These are phyloP conservation scores for Coemansia sp. DNA, from an alignment of 192 early-diverging fungal genomes.

Conservation along the genomic window DNA sequence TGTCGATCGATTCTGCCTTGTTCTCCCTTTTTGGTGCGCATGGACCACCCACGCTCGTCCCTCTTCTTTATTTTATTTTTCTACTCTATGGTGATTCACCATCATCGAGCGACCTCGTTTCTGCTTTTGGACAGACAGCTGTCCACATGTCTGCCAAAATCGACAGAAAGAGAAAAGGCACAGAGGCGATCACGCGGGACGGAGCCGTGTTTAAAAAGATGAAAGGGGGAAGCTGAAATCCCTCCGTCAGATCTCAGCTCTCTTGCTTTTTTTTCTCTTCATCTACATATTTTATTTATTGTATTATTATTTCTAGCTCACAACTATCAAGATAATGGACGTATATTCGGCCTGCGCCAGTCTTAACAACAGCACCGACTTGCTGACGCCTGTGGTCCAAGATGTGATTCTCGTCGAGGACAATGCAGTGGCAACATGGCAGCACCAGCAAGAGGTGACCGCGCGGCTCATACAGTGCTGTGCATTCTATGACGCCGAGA, in stretches of 20 bases:
- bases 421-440: slow-evolving; percentile 11
- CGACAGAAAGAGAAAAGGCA: neutral
- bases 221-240: slow-evolving; percentile 3
- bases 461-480: slow-evolving; percentile 37
- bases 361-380: slow-evolving; percentile 12
- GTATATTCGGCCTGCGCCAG: slow-evolving; percentile 6
- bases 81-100: slow-evolving; percentile 6
- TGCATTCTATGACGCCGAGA: slow-evolving; percentile 34
- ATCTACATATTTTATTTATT: neutral
- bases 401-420: neutral
- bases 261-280: neutral
- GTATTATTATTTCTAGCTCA: neutral
- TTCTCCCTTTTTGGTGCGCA: neutral
- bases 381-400: slow-evolving; percentile 6
- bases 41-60: slow-evolving; percentile 2
- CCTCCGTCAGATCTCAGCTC: neutral
- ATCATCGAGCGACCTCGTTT: neutral
- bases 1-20: neutral
- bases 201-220: neutral
- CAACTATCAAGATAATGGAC: neutral
- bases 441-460: slow-evolving; percentile 27
- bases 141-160: neutral
- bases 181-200: neutral
- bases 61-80: neutral
- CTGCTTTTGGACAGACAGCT: neutral